A percentile compares a stretch with the other conserved stretches of the same genome.
phyloP scores from a whole-genome alignment of 1,284 basidiomycete genomes.

The Ustilago cynodontis region DNA sequence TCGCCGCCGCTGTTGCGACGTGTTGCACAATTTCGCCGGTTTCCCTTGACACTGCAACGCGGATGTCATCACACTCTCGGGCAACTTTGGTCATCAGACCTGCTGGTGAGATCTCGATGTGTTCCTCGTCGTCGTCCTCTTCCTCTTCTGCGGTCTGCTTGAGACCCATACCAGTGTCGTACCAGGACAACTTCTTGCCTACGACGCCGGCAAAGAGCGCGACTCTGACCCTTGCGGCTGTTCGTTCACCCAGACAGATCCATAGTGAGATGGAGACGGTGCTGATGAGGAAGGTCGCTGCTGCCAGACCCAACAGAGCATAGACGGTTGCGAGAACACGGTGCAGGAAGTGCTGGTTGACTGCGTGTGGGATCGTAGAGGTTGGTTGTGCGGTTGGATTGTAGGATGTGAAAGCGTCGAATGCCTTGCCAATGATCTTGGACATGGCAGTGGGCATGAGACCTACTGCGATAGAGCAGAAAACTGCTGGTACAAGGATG shows the following conservation, averaged over 20 bases:
- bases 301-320: slow-evolving; percentile 79
- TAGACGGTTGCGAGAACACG: slow-evolving; percentile 74
- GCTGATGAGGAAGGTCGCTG: slow-evolving; percentile 79
- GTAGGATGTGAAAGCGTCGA: slow-evolving; percentile 80
- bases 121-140: slow-evolving; percentile 49
- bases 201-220: slow-evolving; percentile 80
- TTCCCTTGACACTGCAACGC: slow-evolving; percentile 82
- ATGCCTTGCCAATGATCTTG: slow-evolving; percentile 84
- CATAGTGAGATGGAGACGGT: slow-evolving; percentile 83
- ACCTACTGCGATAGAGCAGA: slow-evolving; percentile 79
- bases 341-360: slow-evolving; percentile 74
- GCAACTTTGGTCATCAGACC: slow-evolving; percentile 95
- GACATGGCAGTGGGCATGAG: slow-evolving; percentile 94
- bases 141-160: not conserved
- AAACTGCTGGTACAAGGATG: slow-evolving; percentile 78
- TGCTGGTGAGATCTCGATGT: slow-evolving; percentile 75
- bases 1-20: slow-evolving; percentile 81
- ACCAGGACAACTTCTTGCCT: slow-evolving; percentile 77
- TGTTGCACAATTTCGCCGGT: slow-evolving; percentile 84
- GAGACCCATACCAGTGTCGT: slow-evolving; percentile 59
- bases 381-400: slow-evolving; percentile 72
- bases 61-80: slow-evolving; percentile 93
- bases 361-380: slow-evolving; percentile 71
- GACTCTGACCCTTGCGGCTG: slow-evolving; percentile 79
- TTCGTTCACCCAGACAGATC: slow-evolving; percentile 88